phyloP scores from a whole-genome alignment of 257 asterid species.

The Nicotiana obtusifolia region DNA sequence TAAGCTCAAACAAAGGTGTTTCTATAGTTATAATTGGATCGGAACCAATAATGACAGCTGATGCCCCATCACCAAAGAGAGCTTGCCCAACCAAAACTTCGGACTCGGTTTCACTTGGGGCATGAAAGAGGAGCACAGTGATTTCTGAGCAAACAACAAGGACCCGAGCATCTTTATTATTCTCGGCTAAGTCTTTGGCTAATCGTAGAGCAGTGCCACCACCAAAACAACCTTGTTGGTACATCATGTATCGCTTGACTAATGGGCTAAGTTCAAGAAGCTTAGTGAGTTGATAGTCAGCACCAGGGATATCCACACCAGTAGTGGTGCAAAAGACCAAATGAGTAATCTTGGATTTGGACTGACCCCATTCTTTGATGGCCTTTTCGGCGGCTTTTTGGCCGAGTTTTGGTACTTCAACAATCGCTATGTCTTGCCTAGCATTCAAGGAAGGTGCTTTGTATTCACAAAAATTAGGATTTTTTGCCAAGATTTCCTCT shows the following conservation, averaged over 20 bases:
- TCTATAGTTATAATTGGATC: slow-evolving; percentile 6
- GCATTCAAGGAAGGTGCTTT: slow-evolving; percentile 14
- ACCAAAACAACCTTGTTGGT: slow-evolving; percentile 19
- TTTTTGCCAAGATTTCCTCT: slow-evolving; percentile 2
- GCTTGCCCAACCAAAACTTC: slow-evolving; percentile 15
- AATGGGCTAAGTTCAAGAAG: slow-evolving; percentile 12
- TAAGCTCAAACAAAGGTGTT: slow-evolving; percentile 14
- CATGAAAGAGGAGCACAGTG: neutral
- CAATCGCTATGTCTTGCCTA: slow-evolving; percentile 15
- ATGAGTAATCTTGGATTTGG: neutral
- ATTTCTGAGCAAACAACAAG: slow-evolving; percentile 7
- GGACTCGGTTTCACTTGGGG: slow-evolving; percentile 2
- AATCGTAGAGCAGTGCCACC: slow-evolving; percentile 9
- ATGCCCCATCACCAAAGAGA: neutral
- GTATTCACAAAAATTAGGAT: slow-evolving; percentile 11
- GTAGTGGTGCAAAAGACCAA: slow-evolving; percentile 11
- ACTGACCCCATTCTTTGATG: slow-evolving; percentile 10
- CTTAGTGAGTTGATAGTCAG: slow-evolving; percentile 1
- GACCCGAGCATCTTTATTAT: neutral
- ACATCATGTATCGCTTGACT: slow-evolving; percentile 16
- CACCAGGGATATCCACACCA: slow-evolving; percentile 17
- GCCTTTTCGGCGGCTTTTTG: slow-evolving; percentile 23
- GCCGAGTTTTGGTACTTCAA: slow-evolving; percentile 22
- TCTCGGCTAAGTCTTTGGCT: neutral
- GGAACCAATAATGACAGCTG: slow-evolving; percentile 10